phyloP scores from a whole-genome alignment of 1,139 yeast genomes.

The Kodamaea derodonti region DNA sequence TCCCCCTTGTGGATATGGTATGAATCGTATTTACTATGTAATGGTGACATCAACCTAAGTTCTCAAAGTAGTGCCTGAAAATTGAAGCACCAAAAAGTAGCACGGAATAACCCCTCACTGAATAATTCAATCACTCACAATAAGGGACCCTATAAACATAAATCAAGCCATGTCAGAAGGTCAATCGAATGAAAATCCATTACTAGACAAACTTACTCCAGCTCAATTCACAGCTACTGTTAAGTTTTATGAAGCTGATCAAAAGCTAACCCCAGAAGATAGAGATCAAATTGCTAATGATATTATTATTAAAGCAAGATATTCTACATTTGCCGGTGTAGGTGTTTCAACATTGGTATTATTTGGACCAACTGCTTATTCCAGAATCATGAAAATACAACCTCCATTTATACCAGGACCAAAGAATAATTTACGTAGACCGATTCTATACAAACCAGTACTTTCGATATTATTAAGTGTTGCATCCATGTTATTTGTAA shows the following conservation, averaged over 20 bases:
- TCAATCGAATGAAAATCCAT: conserved; percentile 20
- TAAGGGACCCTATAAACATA: no score
- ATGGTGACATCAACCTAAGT: no score
- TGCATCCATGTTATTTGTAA: conserved; percentile 22
- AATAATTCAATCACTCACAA: no score
- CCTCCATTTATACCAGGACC: conserved; percentile 5
- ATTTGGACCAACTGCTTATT: conserved; percentile 11
- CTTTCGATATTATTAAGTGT: conserved; percentile 32
- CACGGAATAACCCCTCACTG: no score
- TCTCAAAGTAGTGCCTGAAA: no score
- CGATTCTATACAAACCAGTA: conserved; percentile 29
- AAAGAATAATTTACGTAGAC: conserved; percentile 4
- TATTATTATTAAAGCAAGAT: conserved; percentile 23
- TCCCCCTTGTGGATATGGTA: no score
- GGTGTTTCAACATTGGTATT: conserved; percentile 11
- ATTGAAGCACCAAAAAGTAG: no score
- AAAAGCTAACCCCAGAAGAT: conserved; percentile 27
- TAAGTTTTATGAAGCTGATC: conserved; percentile 43
- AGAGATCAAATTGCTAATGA: conserved; percentile 30
- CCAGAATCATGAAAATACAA: conserved; percentile 5
- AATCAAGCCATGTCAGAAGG: no score
- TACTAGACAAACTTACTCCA: conserved; percentile 27
- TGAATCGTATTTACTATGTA: no score
- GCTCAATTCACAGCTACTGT: conserved; percentile 37
- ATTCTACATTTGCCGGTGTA: conserved; percentile 24